phyloP scores from a whole-genome alignment of 768 basidiomycete genomes.

The Xanthoconium stramineum region DNA sequence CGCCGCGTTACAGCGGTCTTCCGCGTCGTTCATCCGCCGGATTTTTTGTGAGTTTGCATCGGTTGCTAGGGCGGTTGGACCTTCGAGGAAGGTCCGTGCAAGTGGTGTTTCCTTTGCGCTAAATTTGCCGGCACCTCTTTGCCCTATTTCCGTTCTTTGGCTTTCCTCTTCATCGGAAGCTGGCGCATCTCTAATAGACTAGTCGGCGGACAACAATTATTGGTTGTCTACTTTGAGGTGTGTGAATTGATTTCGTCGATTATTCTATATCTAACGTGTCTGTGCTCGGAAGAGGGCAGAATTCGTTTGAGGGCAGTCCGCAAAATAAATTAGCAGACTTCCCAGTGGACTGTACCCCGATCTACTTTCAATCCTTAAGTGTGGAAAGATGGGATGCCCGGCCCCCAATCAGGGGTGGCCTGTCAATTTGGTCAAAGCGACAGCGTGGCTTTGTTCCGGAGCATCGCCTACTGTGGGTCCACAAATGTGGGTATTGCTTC shows the following conservation, averaged over 20 bases:
- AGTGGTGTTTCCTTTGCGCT: not conserved
- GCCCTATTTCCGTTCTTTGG: too few species aligned
- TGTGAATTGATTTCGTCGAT: not conserved
- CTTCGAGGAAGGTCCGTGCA: not conserved
- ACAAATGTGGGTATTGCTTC: constrained; percentile 18
- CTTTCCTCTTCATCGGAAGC: not conserved
- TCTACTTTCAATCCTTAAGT: too few species aligned
- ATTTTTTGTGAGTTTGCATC: not conserved
- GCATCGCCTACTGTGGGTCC: constrained; percentile 2
- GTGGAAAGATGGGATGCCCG: too few species aligned
- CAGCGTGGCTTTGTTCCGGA: not conserved
- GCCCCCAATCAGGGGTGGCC: too few species aligned
- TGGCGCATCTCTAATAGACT: too few species aligned
- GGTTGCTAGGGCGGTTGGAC: not conserved
- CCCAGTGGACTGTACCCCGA: too few species aligned
- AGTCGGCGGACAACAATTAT: not conserved
- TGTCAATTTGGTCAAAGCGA: constrained; percentile 1
- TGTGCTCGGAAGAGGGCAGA: too few species aligned
- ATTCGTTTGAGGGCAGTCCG: not conserved
- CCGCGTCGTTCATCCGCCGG: not conserved
- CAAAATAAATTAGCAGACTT: not conserved
- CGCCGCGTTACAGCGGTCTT: not conserved
- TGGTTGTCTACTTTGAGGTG: not conserved
- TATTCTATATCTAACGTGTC: not conserved
- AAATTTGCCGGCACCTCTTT: not conserved